phyloP scores from a whole-genome alignment of 2,329 filamentous ascomycete genomes.

The Aspergillus flavus region DNA sequence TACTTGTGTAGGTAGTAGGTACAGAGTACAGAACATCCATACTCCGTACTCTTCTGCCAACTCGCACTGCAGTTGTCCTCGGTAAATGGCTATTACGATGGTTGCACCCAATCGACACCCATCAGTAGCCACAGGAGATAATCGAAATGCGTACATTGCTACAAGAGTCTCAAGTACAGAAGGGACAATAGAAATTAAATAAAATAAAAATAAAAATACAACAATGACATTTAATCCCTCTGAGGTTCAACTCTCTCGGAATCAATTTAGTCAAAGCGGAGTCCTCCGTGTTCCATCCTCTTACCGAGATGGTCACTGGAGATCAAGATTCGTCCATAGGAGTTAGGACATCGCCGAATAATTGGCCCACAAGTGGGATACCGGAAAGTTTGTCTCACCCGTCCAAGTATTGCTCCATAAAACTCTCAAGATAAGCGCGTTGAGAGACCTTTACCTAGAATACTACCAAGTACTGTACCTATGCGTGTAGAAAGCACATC shows the following conservation, averaged over 20 bases:
- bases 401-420: background rate
- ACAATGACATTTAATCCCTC: background rate
- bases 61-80: background rate
- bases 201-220: background rate
- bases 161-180: background rate
- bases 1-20: background rate
- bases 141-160: background rate
- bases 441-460: background rate
- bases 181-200: background rate
- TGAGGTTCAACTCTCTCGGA: background rate
- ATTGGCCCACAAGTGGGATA: constrained; percentile 11
- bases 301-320: constrained; percentile 6
- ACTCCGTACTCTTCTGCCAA: background rate
- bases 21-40: background rate
- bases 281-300: constrained; percentile 11
- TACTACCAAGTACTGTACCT: background rate
- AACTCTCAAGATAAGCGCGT: background rate
- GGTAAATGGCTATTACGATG: background rate
- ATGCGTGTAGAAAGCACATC: background rate
- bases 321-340: constrained; percentile 1
- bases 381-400: constrained; percentile 7
- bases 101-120: background rate
- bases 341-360: constrained; percentile 10
- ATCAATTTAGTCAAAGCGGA: constrained; percentile 9
- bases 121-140: background rate